phyloP scores from a whole-genome alignment of 1,284 basidiomycete genomes.

The Filobasidium uniguttulatum region DNA sequence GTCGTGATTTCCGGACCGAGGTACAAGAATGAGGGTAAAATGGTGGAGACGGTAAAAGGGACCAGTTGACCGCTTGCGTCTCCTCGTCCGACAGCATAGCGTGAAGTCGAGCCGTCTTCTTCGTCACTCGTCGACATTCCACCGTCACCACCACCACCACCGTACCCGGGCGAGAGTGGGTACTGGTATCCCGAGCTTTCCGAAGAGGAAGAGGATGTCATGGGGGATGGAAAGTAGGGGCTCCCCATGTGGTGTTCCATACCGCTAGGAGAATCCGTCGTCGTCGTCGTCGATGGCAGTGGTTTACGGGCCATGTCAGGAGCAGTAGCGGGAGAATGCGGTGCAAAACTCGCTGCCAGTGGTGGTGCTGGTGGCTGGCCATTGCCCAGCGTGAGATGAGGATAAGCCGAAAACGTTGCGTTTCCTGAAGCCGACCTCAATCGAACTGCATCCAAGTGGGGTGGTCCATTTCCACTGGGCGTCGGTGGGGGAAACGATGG shows the following conservation, averaged over 20 bases:
- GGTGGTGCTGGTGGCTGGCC: not conserved
- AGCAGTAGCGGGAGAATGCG: too few relatives aligned
- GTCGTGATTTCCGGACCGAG: constrained; percentile 76
- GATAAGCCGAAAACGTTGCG: not conserved
- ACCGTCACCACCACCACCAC: too few relatives aligned
- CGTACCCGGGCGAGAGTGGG: constrained; percentile 45
- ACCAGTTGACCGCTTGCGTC: too few relatives aligned
- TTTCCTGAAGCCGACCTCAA: not conserved
- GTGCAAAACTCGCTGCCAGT: too few relatives aligned
- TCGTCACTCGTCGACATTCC: constrained; percentile 40
- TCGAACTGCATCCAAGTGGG: too few relatives aligned
- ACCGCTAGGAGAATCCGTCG: not conserved
- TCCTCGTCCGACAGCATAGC: too few relatives aligned
- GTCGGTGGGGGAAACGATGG: too few relatives aligned
- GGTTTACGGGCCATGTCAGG: too few relatives aligned
- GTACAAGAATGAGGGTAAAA: constrained; percentile 78
- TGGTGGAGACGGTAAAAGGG: constrained; percentile 63
- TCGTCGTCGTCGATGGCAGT: too few relatives aligned
- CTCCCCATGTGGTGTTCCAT: not conserved
- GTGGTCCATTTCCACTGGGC: too few relatives aligned
- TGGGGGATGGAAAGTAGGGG: constrained; percentile 1
- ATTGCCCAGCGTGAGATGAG: not conserved
- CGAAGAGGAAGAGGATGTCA: constrained; percentile 4
- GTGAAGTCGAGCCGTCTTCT: constrained; percentile 15
- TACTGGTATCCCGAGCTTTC: constrained; percentile 16